Conservation (phyloP, 2,329 filamentous ascomycete genomes). For the Helotiales sp. region DNA sequence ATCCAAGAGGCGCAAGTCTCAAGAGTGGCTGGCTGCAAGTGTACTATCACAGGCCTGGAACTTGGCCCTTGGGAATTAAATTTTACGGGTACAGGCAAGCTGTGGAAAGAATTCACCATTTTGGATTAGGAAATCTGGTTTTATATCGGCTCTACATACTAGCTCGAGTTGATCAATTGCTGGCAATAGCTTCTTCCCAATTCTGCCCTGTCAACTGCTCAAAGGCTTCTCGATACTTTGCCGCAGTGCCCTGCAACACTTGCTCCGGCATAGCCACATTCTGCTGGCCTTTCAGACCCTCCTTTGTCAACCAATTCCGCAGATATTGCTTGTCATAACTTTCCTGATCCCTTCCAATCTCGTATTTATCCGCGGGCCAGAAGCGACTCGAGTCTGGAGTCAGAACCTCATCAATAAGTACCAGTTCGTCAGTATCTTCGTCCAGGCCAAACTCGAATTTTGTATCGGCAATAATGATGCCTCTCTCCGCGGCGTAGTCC, state of each 20-base stretch:
- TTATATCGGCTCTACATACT: too few species aligned
- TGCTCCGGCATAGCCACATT: conserved; percentile 71
- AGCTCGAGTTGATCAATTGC: too few species aligned
- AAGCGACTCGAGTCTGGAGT: conserved; percentile 84
- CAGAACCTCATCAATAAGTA: conserved; percentile 71
- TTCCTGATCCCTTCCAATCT: conserved; percentile 71
- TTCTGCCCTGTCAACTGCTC: conserved; percentile 63
- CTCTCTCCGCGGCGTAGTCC: conserved; percentile 54
- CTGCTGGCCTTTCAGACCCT: conserved; percentile 74
- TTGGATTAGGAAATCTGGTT: too few species aligned
- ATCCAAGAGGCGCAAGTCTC: too few species aligned
- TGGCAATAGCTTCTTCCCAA: conserved; percentile 35
- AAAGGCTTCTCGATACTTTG: conserved; percentile 76
- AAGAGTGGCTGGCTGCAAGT: too few species aligned
- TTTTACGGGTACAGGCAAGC: too few species aligned
- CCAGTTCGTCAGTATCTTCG: conserved; percentile 56
- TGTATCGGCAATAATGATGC: conserved; percentile 73
- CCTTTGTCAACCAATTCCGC: conserved; percentile 75
- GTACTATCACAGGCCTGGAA: too few species aligned
- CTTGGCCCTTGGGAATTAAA: too few species aligned
- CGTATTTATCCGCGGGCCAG: conserved; percentile 76
- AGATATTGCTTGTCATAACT: conserved; percentile 90
- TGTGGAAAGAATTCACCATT: too few species aligned
- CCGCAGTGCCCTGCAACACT: conserved; percentile 65
- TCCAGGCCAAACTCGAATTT: conserved; percentile 74